phyloP scores from a whole-genome alignment of 78 protist genomes.

The Polysphondylium violaceum region DNA sequence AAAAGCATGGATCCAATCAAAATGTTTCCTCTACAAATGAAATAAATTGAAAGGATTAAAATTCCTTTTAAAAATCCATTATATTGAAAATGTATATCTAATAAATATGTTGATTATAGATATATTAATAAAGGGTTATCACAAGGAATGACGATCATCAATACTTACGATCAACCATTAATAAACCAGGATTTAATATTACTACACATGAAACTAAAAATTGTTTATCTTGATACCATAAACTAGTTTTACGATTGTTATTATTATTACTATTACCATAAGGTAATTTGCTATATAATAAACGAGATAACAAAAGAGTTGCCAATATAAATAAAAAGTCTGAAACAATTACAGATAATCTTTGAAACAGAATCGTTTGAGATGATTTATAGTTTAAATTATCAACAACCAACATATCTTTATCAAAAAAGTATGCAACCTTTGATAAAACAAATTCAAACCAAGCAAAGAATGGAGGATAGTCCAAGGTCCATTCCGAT shows the following conservation, averaged over 20 bases:
- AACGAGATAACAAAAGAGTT: background rate
- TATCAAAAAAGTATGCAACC: conserved; percentile 83
- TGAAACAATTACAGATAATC: conserved; percentile 83
- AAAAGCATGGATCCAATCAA: conserved; percentile 65
- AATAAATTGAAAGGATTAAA: conserved; percentile 52
- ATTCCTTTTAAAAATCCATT: conserved; percentile 93
- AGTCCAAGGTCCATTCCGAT: conserved; percentile 97
- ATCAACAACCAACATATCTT: conserved; percentile 77
- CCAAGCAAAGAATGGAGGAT: conserved; percentile 98
- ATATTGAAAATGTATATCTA: conserved; percentile 94
- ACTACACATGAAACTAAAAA: conserved; percentile 38
- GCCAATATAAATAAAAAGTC: conserved; percentile 71
- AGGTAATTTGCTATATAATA: background rate
- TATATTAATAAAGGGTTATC: background rate
- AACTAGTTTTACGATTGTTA: background rate
- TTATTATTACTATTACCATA: background rate
- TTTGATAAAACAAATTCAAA: conserved; percentile 89
- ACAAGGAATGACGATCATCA: background rate
- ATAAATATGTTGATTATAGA: background rate
- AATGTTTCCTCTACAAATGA: conserved; percentile 19
- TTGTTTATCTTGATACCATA: conserved; percentile 31
- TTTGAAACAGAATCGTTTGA: conserved; percentile 87
- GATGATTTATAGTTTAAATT: conserved; percentile 44
- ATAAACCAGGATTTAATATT: conserved; percentile 85
- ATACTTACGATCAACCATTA: conserved; percentile 89